These are phyloP conservation scores for Aspergillus quadrilineatus DNA, from an alignment of 2,329 filamentous ascomycete species.

Conservation along the genomic window DNA sequence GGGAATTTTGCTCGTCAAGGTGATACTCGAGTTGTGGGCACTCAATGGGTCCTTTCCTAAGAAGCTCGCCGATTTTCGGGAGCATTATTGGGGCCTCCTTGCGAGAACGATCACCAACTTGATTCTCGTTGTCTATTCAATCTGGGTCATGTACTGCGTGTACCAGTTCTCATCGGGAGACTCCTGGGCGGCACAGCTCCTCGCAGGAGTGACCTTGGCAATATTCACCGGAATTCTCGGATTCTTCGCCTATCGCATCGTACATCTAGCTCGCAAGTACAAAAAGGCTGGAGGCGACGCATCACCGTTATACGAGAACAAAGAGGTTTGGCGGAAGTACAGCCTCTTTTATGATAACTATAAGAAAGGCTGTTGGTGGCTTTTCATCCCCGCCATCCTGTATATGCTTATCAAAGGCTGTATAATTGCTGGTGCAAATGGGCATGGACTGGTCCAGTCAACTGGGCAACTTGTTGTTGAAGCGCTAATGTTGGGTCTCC, in stretches of 20 bases:
- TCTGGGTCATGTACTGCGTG: constrained; percentile 94
- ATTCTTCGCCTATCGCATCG: constrained; percentile 85
- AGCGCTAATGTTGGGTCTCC: constrained; percentile 70
- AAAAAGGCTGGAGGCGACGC: constrained; percentile 74
- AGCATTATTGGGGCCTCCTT: constrained; percentile 94
- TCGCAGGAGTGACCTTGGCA: constrained; percentile 77
- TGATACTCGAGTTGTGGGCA: constrained; percentile 86
- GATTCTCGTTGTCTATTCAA: constrained; percentile 86
- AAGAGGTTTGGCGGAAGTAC: constrained; percentile 90
- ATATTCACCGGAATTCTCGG: constrained; percentile 78
- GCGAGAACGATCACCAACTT: constrained; percentile 85
- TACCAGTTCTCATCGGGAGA: constrained; percentile 94
- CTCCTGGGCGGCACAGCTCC: constrained; percentile 84
- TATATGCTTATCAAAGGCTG: constrained; percentile 91
- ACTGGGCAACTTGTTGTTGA: constrained; percentile 80
- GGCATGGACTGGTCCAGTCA: constrained; percentile 79
- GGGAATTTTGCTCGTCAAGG: constrained; percentile 83
- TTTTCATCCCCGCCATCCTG: constrained; percentile 83
- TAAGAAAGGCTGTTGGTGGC: constrained; percentile 94
- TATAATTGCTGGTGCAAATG: constrained; percentile 79
- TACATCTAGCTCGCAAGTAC: constrained; percentile 68
- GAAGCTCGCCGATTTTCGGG: constrained; percentile 76
- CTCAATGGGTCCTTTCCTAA: constrained; percentile 85
- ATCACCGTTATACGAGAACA: constrained; percentile 77
- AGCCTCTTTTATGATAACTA: constrained; percentile 96